These are phyloP conservation scores for Halenospora varia DNA, from an alignment of 495 filamentous ascomycete species.

Conservation along the genomic window DNA sequence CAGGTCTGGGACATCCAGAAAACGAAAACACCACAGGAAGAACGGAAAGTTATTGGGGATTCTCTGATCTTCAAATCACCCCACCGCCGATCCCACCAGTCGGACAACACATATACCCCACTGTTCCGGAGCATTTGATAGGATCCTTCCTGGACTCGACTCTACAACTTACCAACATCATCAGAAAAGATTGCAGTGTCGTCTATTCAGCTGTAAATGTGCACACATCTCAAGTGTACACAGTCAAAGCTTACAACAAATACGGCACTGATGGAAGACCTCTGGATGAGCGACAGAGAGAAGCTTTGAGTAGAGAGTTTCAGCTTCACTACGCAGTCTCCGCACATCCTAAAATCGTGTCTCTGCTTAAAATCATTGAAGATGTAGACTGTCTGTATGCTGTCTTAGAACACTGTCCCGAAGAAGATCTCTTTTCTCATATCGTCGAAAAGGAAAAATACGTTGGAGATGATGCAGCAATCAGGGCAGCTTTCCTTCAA, in stretches of 20 bases:
- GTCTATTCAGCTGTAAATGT: conserved; percentile 93
- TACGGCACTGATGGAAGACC: conserved; percentile 59
- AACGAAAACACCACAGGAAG: background rate
- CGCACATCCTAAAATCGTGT: conserved; percentile 88
- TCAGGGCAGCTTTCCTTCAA: conserved; percentile 86
- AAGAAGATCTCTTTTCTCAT: conserved; percentile 94
- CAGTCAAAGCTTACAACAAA: conserved; percentile 96
- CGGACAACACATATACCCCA: background rate
- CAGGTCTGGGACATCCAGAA: background rate
- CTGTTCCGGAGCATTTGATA: conserved; percentile 23
- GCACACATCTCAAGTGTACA: conserved; percentile 74
- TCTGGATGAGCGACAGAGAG: conserved; percentile 78
- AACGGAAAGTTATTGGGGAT: background rate
- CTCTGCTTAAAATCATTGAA: conserved; percentile 91
- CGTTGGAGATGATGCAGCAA: conserved; percentile 85
- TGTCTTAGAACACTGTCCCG: conserved; percentile 94
- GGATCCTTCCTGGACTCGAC: conserved; percentile 20
- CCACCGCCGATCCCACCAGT: background rate
- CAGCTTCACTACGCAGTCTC: conserved; percentile 84
- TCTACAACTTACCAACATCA: conserved; percentile 42
- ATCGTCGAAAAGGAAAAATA: conserved; percentile 94
- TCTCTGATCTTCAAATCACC: background rate
- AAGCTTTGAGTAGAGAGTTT: conserved; percentile 92
- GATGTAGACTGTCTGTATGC: conserved; percentile 91
- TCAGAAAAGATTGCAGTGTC: conserved; percentile 95